Evolutionary conservation across 495 filamentous ascomycete species (phyloP).

Genomic region (Penicillium simplicissimum): DNA sequence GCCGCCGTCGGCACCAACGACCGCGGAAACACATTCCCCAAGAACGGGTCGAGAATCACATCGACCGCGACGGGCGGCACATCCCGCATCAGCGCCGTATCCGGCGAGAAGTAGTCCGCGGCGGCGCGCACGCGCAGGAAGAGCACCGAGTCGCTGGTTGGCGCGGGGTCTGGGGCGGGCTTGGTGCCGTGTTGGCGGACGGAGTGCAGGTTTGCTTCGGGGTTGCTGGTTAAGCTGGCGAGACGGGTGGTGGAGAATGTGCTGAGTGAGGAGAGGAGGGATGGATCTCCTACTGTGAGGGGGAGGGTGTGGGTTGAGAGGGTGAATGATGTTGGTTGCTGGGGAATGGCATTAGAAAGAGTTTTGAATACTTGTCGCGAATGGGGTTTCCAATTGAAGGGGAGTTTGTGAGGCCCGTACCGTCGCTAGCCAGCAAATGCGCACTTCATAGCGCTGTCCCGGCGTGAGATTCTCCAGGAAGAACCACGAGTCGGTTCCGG

Average conservation of each 20-base stretch:
- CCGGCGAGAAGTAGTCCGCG: constrained; percentile 79
- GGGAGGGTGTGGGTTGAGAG: constrained; percentile 62
- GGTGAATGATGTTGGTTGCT: constrained; percentile 88
- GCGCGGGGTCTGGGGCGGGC: constrained; percentile 15
- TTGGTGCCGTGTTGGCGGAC: neutral
- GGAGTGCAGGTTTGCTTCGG: constrained; percentile 21
- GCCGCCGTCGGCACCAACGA: constrained; percentile 66
- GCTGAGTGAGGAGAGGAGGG: constrained; percentile 63
- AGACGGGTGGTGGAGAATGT: constrained; percentile 59
- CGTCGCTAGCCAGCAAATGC: constrained; percentile 91
- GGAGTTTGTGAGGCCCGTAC: constrained; percentile 53
- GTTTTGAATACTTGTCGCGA: no score
- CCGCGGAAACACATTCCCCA: constrained; percentile 69
- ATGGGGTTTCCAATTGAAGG: no score
- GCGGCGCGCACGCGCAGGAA: constrained; percentile 75
- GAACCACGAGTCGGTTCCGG: constrained; percentile 75
- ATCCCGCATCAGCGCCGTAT: constrained; percentile 71
- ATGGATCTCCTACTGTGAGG: constrained; percentile 57
- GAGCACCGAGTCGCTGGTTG: constrained; percentile 58
- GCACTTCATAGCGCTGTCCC: constrained; percentile 83
- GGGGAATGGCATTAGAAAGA: neutral
- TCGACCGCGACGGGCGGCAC: constrained; percentile 78
- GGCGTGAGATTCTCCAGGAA: constrained; percentile 73
- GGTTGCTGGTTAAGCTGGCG: constrained; percentile 18
- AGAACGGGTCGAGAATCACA: constrained; percentile 84